A percentile compares a stretch with the other conserved stretches of the same genome.
Conservation (phyloP, 108 stramenopile genomes). For the Skeletonema marinoi region DNA sequence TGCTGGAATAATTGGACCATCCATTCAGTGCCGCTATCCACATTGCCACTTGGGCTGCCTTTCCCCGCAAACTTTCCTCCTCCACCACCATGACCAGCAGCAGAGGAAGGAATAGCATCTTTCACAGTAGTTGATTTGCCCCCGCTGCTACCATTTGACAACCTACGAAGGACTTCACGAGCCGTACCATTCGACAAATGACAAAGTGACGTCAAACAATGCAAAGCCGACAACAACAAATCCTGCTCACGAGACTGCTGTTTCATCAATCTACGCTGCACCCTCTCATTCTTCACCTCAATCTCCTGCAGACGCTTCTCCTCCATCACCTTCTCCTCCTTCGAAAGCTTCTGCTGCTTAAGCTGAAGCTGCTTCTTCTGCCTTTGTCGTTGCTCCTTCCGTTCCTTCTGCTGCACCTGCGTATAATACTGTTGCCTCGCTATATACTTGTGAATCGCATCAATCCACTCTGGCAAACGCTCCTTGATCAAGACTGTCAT, state of each 20-base stretch:
- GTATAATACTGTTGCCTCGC: background rate
- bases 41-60: background rate
- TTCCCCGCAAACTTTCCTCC: background rate
- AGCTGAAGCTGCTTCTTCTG: slow-evolving; percentile 9
- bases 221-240: slow-evolving; percentile 19
- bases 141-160: background rate
- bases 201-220: slow-evolving; percentile 32
- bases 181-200: slow-evolving; percentile 45
- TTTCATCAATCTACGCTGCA: slow-evolving; percentile 6
- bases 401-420: slow-evolving; percentile 3
- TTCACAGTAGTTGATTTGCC: background rate
- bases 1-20: slow-evolving; percentile 33
- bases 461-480: slow-evolving; percentile 54
- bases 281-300: background rate
- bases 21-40: slow-evolving; percentile 14
- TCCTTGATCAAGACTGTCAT: slow-evolving; percentile 58
- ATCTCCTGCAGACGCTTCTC: slow-evolving; percentile 8
- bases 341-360: slow-evolving; percentile 10
- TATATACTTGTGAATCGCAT: slow-evolving; percentile 14
- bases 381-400: background rate
- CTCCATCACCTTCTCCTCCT: background rate
- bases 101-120: background rate
- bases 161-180: slow-evolving; percentile 55
- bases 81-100: background rate
- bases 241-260: slow-evolving; percentile 8